phyloP scores from a whole-genome alignment of 1,284 basidiomycete genomes.

The Fomitopsis palustris region DNA sequence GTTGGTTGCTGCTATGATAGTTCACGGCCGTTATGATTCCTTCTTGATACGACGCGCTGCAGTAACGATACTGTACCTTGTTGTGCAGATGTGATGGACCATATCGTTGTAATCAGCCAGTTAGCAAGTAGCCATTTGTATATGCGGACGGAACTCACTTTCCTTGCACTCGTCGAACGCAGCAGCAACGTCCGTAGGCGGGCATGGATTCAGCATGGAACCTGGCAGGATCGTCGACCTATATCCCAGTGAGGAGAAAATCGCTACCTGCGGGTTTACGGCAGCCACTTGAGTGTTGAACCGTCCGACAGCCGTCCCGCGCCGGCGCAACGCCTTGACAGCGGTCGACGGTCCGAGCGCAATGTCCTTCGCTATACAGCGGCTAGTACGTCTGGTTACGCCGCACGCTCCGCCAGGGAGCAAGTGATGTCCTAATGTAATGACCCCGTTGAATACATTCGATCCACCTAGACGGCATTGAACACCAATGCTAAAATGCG shows the following conservation, averaged over 20 bases:
- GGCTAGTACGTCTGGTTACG: neutral
- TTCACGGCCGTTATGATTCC: neutral
- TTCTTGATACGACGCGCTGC: neutral
- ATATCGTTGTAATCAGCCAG: neutral
- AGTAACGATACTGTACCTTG: neutral
- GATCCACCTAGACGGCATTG: neutral
- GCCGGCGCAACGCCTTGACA: neutral
- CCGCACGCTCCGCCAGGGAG: neutral
- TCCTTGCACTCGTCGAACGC: neutral
- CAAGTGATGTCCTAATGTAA: neutral
- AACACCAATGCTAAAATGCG: neutral
- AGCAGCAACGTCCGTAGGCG: neutral
- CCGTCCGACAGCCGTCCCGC: neutral
- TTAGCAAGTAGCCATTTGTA: neutral
- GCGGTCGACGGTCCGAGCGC: neutral
- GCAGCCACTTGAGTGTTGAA: neutral
- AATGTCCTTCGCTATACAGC: neutral
- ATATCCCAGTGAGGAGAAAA: neutral
- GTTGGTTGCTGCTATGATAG: constrained; percentile 1
- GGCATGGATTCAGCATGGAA: neutral
- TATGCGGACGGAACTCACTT: neutral
- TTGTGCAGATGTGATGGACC: neutral
- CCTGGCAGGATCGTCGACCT: neutral
- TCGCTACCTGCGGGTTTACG: neutral
- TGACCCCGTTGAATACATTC: neutral